Conservation (phyloP, 495 filamentous ascomycete species). For the Penicillium crystallinum region DNA sequence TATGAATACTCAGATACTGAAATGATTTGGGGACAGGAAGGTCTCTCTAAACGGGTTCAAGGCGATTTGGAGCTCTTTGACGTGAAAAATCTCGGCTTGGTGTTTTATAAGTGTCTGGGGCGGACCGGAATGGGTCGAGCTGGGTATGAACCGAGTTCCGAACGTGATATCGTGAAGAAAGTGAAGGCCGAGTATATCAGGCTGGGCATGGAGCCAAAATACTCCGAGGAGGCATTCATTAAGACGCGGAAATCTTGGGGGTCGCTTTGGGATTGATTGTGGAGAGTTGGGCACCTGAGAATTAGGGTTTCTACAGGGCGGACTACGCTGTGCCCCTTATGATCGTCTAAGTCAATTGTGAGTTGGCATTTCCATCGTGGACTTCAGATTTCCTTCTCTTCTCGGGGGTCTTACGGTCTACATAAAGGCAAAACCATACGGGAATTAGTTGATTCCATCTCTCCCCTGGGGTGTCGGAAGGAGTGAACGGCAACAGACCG, state of each 20-base stretch:
- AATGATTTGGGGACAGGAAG: not conserved
- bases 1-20: not conserved
- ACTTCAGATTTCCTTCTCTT: too few relatives aligned
- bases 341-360: too few relatives aligned
- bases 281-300: not conserved
- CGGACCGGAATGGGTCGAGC: not conserved
- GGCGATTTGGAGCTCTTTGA: not conserved
- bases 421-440: not conserved
- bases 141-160: not conserved
- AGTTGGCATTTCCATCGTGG: too few relatives aligned
- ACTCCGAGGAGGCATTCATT: not conserved
- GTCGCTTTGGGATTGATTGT: not conserved
- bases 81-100: not conserved
- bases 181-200: not conserved
- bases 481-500: constrained; percentile 1
- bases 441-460: constrained; percentile 5
- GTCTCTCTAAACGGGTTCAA: not conserved
- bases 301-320: too few relatives aligned
- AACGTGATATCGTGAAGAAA: not conserved
- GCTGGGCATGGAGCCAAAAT: not conserved
- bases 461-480: not conserved
- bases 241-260: not conserved
- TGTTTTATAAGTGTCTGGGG: not conserved
- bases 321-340: too few relatives aligned
- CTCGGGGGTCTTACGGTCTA: too few relatives aligned